phyloP scores from a whole-genome alignment of 176 grass and related monocot species.

The Aechmea fasciata region DNA sequence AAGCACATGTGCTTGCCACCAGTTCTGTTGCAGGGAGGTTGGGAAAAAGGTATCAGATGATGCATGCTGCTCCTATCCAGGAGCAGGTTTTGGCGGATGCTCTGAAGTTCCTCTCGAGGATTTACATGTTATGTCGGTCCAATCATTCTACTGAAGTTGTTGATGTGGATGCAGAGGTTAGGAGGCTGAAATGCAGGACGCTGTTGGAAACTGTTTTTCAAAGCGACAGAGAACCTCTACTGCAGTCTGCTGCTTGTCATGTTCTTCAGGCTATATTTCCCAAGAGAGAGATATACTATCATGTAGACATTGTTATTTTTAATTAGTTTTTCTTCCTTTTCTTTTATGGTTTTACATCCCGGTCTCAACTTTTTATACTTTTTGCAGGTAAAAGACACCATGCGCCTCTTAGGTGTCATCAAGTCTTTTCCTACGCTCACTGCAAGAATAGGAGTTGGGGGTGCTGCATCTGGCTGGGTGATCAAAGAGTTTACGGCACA shows the following conservation, averaged over 20 bases:
- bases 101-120: constrained; percentile 64
- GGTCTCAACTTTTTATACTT: constrained; percentile 16
- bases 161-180: constrained; percentile 45
- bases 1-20: constrained; percentile 44
- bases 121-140: constrained; percentile 60
- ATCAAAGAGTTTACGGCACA: constrained; percentile 92
- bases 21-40: constrained; percentile 29
- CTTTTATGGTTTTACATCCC: constrained; percentile 10
- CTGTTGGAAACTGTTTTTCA: constrained; percentile 89
- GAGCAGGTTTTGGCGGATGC: constrained; percentile 93
- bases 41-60: constrained; percentile 34
- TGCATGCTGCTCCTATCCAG: constrained; percentile 59
- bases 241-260: constrained; percentile 65
- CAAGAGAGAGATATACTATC: constrained; percentile 90
- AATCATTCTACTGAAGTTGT: constrained; percentile 29
- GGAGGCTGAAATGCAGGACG: constrained; percentile 55
- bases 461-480: constrained; percentile 84
- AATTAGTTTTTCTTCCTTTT: neutral
- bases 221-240: constrained; percentile 75
- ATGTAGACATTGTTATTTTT: constrained; percentile 34
- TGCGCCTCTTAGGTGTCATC: constrained; percentile 74
- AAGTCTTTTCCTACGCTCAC: constrained; percentile 71
- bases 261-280: constrained; percentile 86
- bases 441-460: constrained; percentile 87
- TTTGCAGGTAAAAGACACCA: constrained; percentile 79